Percentiles rank a stretch among this genome's conserved stretches.
These are phyloP conservation scores for Populus deltoides DNA, from an alignment of 345 rosid species.

Conservation along the genomic window DNA sequence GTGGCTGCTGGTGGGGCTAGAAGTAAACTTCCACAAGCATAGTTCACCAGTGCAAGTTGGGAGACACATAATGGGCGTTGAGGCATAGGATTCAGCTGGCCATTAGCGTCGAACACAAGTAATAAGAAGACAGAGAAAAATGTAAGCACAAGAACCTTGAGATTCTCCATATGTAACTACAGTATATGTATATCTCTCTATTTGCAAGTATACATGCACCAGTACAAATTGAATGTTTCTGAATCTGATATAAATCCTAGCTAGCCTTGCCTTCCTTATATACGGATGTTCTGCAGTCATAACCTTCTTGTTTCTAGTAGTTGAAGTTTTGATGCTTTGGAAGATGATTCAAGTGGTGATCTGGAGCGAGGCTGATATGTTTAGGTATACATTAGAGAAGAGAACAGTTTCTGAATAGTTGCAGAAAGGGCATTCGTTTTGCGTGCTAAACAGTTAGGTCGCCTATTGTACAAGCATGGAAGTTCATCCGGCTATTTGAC, in stretches of 20 bases:
- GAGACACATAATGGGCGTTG: slow-evolving; percentile 24
- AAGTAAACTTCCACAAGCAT: slow-evolving; percentile 14
- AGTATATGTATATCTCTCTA: neutral
- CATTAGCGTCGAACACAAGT: neutral
- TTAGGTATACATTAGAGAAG: neutral
- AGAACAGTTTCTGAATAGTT: neutral
- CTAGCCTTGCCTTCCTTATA: neutral
- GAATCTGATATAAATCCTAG: neutral
- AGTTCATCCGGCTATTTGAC: neutral
- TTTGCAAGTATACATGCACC: neutral
- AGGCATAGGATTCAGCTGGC: neutral
- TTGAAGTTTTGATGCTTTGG: slow-evolving; percentile 15
- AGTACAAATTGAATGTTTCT: neutral
- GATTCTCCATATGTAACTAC: slow-evolving; percentile 6
- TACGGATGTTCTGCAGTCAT: neutral
- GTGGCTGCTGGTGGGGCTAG: neutral
- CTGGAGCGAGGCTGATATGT: neutral
- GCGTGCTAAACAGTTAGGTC: slow-evolving; percentile 7
- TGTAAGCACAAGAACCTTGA: neutral
- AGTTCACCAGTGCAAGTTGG: slow-evolving; percentile 29
- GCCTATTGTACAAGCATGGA: neutral
- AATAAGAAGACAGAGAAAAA: neutral
- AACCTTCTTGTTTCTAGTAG: slow-evolving; percentile 2
- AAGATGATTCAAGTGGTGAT: slow-evolving; percentile 2
- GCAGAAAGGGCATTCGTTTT: slow-evolving; percentile 7